phyloP scores from a whole-genome alignment of 108 stramenopile species.

The Chaetoceros tenuissimus region DNA sequence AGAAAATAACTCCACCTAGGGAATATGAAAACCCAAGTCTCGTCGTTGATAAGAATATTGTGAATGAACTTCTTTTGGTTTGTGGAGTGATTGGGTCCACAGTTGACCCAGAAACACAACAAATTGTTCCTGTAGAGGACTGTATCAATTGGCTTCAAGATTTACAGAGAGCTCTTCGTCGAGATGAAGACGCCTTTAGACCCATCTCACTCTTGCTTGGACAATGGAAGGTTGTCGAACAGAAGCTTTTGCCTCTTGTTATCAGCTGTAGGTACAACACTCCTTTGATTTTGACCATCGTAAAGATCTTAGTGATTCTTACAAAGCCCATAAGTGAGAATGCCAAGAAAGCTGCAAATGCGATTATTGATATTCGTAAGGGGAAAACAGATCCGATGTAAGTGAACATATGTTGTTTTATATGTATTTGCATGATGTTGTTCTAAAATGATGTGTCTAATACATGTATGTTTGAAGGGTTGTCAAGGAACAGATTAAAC shows the following conservation, averaged over 20 bases:
- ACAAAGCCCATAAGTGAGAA: slow-evolving; percentile 76
- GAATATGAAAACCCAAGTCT: slow-evolving; percentile 19
- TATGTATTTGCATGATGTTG: no score
- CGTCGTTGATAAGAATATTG: slow-evolving; percentile 58
- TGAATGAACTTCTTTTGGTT: slow-evolving; percentile 77
- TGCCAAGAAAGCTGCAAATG: slow-evolving; percentile 55
- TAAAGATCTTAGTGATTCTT: slow-evolving; percentile 80
- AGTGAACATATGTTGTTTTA: slow-evolving; percentile 4
- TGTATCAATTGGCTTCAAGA: slow-evolving; percentile 85
- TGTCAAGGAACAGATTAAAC: slow-evolving; percentile 55
- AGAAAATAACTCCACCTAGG: background rate
- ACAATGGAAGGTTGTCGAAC: slow-evolving; percentile 71
- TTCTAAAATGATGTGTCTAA: no score
- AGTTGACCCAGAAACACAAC: slow-evolving; percentile 9
- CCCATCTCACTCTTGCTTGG: slow-evolving; percentile 70
- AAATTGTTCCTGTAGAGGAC: slow-evolving; percentile 70
- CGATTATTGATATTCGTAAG: slow-evolving; percentile 59
- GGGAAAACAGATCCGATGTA: slow-evolving; percentile 31
- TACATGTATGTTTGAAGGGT: slow-evolving; percentile 18
- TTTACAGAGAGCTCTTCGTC: slow-evolving; percentile 75
- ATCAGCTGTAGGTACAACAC: slow-evolving; percentile 71
- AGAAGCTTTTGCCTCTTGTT: slow-evolving; percentile 74
- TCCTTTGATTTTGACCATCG: slow-evolving; percentile 67
- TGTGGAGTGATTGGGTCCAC: slow-evolving; percentile 80
- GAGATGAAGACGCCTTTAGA: slow-evolving; percentile 71